Base-by-base conservation (phyloP, 1,284 basidiomycete species). In the Ganoderma meredithae region DNA sequence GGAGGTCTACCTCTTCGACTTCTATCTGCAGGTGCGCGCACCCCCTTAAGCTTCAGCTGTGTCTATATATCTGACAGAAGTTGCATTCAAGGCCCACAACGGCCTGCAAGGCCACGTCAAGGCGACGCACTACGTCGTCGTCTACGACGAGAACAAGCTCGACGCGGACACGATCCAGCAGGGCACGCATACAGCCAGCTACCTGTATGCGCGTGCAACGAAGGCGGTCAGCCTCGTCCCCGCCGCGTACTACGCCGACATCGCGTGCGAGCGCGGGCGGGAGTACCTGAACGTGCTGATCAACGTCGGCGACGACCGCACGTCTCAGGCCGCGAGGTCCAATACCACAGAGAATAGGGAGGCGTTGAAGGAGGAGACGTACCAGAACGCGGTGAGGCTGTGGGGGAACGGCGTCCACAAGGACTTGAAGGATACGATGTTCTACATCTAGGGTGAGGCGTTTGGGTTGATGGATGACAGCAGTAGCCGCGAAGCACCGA, bases 191-290 rank as follows among this genome's bases (percentile, higher is more conserved):
- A 82, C 86, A 56, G 77, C 83, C 17, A 88, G 87, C 72, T 92
- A 94, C 72, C 80, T 91, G 12, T 94, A 91, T 72, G 91, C 88
- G 10, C 85, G 92, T 3, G 92, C 93, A 0, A 94, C 92, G 7
- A 90, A 90, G 76, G 89, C 91, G 0, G 92, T 94, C 62, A 92
- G 90, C 74, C 80, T 94, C 31, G 84, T 92, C 8, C 92, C 92
- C 0, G 85, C 92, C 0, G 92, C 91, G 0, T 93, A 93, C 76
- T 92, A 92, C 71, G 90, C 91, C 17, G 91, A 93, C 78, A 79
- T 94, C 60, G 92, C 91, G 1, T 93, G 91, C 76, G 91, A 93
- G 78, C 82, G 91, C 10, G 92, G 89, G 0, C 79, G 92, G 43
- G 89, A 82, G 75, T 94, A 92, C 74, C 72, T 94, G 55, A 90